Percentiles rank a stretch among this genome's conserved stretches.
Evolutionary conservation across 1,284 basidiomycete genomes (phyloP).

Genomic region (Lentinus polychrous): DNA sequence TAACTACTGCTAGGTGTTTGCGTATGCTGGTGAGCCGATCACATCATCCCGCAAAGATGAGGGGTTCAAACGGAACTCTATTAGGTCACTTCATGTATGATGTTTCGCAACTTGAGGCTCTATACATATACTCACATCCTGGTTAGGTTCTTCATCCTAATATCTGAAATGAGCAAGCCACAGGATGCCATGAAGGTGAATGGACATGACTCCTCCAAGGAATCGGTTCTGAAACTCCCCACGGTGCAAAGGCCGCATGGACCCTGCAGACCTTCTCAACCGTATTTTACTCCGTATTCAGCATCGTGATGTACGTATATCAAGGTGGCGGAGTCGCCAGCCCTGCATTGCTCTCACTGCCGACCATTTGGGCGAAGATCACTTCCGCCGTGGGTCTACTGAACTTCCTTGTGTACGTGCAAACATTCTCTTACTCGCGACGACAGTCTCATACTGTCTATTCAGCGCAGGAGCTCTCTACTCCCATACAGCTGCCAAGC

Average conservation of each 20-base stretch:
- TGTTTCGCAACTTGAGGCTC: background rate
- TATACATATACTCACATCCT: background rate
- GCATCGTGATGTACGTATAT: constrained; percentile 50
- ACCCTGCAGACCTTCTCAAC: constrained; percentile 47
- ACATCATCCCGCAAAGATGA: background rate
- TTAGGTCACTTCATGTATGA: constrained; percentile 48
- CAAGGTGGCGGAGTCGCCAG: constrained; percentile 51
- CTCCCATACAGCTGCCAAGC: constrained; percentile 50
- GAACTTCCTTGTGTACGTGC: constrained; percentile 43
- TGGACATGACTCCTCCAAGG: background rate
- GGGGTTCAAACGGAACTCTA: background rate
- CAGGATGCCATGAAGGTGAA: constrained; percentile 48
- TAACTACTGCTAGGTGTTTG: constrained; percentile 34
- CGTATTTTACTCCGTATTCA: constrained; percentile 40
- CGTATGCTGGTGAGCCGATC: constrained; percentile 38
- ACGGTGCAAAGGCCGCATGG: constrained; percentile 41
- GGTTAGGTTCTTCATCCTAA: constrained; percentile 46
- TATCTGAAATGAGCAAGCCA: constrained; percentile 47
- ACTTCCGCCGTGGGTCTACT: constrained; percentile 40
- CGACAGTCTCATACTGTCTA: background rate
- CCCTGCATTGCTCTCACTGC: constrained; percentile 45
- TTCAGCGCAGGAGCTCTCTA: constrained; percentile 40
- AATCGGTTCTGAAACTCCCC: background rate
- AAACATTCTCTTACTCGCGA: background rate
- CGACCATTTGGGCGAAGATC: constrained; percentile 42